phyloP scores from a whole-genome alignment of 345 rosid species.

The Acer negundo region DNA sequence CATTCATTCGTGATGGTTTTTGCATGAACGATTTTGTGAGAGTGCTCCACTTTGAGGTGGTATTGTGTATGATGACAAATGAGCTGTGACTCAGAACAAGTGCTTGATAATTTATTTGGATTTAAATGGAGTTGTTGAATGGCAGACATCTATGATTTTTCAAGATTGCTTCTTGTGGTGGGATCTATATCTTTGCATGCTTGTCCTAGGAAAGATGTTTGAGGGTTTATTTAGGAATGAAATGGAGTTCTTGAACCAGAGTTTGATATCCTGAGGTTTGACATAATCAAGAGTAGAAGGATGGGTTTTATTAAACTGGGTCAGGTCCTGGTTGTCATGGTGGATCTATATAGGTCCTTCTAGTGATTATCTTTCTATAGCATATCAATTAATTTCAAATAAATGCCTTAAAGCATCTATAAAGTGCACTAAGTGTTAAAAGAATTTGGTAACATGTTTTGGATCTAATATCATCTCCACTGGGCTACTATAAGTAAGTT shows the following conservation, averaged over 20 bases:
- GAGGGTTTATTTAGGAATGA: too few species aligned
- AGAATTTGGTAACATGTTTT: not conserved
- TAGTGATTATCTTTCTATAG: too few species aligned
- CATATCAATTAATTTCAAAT: too few species aligned
- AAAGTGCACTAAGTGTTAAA: not conserved
- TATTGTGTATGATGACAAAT: not conserved
- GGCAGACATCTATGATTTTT: not conserved
- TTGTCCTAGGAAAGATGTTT: not conserved
- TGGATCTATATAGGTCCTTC: too few species aligned
- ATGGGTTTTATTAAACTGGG: too few species aligned
- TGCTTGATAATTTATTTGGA: not conserved
- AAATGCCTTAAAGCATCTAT: too few species aligned
- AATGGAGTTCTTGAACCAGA: too few species aligned
- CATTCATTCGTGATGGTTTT: not conserved
- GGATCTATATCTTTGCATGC: not conserved
- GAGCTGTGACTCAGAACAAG: not conserved
- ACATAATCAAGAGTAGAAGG: too few species aligned
- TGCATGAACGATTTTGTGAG: not conserved
- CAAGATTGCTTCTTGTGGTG: not conserved
- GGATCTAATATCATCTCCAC: not conserved
- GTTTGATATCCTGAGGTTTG: too few species aligned
- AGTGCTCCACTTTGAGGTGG: conserved; percentile 12
- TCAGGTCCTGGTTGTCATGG: too few species aligned
- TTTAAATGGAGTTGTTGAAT: conserved; percentile 11
- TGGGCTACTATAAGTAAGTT: not conserved